Conservation (phyloP, 139 green algal genomes). For the Chlorella sp. region DNA sequence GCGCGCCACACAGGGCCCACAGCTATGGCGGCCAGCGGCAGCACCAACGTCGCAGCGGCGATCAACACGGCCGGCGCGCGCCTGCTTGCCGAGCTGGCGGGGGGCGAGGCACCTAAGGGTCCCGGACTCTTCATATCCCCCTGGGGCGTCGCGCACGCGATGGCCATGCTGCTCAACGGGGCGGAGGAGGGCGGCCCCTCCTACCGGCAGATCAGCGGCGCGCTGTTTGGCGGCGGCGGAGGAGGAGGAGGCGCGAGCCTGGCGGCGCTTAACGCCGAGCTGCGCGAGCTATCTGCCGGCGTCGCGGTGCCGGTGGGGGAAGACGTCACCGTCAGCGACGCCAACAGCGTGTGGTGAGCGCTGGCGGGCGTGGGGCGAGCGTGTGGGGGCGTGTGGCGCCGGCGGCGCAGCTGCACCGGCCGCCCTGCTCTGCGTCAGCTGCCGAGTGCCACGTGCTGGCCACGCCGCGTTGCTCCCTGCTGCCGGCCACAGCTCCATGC, state of each 20-base stretch:
- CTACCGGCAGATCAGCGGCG: conserved; percentile 7
- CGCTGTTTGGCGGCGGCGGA: neutral
- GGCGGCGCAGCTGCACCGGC: too few species aligned
- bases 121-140: conserved; percentile 29
- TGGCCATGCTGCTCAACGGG: conserved; percentile 41
- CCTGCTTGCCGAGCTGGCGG: neutral
- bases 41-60: too few species aligned
- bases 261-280: conserved; percentile 5
- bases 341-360: conserved; percentile 28
- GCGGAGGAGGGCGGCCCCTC: conserved; percentile 16
- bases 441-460: too few species aligned
- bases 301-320: neutral
- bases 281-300: conserved; percentile 8
- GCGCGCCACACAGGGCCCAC: too few species aligned
- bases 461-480: too few species aligned
- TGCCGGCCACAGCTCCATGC: too few species aligned
- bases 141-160: conserved; percentile 30
- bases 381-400: neutral
- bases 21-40: too few species aligned
- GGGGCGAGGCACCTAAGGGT: too few species aligned
- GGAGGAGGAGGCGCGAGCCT: neutral
- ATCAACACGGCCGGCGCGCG: conserved; percentile 14
- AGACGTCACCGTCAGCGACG: conserved; percentile 16
- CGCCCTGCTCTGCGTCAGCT: neutral
- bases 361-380: neutral